These are phyloP conservation scores for Excoecaria agallocha DNA, from an alignment of 345 rosid species.

Conservation along the genomic window DNA sequence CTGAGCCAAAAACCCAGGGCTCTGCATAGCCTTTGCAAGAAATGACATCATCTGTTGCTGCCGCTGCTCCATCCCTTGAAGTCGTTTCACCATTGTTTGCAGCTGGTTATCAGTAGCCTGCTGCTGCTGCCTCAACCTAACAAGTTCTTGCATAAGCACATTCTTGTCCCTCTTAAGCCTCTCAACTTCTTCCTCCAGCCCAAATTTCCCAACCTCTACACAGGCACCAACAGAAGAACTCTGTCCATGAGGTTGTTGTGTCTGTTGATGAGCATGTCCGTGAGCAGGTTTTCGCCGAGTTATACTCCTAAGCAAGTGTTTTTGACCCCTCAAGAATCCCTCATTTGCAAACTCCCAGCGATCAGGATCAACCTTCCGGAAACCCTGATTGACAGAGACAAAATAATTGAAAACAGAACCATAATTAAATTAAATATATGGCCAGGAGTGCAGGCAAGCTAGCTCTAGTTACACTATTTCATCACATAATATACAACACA, in stretches of 20 bases:
- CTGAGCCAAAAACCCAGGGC: slow-evolving; percentile 89
- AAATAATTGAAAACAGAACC: neutral
- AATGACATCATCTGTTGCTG: slow-evolving; percentile 98
- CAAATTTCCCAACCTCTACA: slow-evolving; percentile 98
- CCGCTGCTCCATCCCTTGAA: slow-evolving; percentile 97
- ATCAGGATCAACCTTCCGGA: slow-evolving; percentile 95
- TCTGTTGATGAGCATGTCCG: slow-evolving; percentile 61
- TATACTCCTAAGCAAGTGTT: slow-evolving; percentile 72
- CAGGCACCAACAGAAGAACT: slow-evolving; percentile 78
- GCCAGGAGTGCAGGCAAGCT: too few species aligned
- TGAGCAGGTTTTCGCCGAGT: slow-evolving; percentile 83
- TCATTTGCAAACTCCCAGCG: slow-evolving; percentile 97
- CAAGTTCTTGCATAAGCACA: slow-evolving; percentile 98
- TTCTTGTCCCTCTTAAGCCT: slow-evolving; percentile 97
- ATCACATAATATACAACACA: too few species aligned
- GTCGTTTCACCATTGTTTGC: slow-evolving; percentile 83
- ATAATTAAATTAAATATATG: neutral
- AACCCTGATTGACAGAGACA: slow-evolving; percentile 54
- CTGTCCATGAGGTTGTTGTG: slow-evolving; percentile 63
- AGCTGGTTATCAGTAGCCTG: slow-evolving; percentile 86
- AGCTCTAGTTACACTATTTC: too few species aligned
- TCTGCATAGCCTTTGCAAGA: slow-evolving; percentile 91
- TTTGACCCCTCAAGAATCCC: slow-evolving; percentile 91
- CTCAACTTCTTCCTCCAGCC: slow-evolving; percentile 95
- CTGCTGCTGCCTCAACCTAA: slow-evolving; percentile 90